Conservation (phyloP, 2,329 filamentous ascomycete species). For the Paecilomyces variotii region DNA sequence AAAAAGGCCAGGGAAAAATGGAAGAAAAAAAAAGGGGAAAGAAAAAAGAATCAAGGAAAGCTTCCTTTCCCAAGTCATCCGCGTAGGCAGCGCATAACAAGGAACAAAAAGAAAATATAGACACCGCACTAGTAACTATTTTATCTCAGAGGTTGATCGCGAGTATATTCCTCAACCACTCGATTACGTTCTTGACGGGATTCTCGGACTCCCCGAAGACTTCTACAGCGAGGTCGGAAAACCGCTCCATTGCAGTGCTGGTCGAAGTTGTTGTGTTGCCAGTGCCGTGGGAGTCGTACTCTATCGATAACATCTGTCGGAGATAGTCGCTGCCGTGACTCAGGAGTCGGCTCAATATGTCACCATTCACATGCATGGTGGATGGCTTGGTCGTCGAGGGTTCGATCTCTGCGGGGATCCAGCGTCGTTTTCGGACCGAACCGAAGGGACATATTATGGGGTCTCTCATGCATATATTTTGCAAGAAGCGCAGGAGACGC, state of each 20-base stretch:
- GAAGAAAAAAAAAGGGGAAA: no score
- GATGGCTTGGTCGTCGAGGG: slow-evolving; percentile 35
- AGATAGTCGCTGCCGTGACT: slow-evolving; percentile 31
- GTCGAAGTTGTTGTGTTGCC: neutral
- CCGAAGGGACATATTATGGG: slow-evolving; percentile 44
- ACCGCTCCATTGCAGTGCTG: slow-evolving; percentile 26
- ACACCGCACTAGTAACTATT: neutral
- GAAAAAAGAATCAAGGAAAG: neutral
- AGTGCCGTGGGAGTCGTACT: slow-evolving; percentile 8
- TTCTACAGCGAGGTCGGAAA: slow-evolving; percentile 43
- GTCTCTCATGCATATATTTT: slow-evolving; percentile 55
- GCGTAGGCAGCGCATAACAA: neutral
- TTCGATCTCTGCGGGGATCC: slow-evolving; percentile 26
- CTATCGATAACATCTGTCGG: slow-evolving; percentile 19
- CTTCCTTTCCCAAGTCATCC: neutral
- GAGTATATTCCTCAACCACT: slow-evolving; percentile 27
- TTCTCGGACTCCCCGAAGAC: slow-evolving; percentile 34
- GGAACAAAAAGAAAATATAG: neutral
- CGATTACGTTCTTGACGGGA: slow-evolving; percentile 20
- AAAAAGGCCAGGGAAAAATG: neutral
- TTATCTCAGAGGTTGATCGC: slow-evolving; percentile 12
- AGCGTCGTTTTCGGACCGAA: slow-evolving; percentile 21
- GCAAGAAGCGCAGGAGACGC: slow-evolving; percentile 63
- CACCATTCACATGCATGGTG: slow-evolving; percentile 60
- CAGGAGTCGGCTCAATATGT: slow-evolving; percentile 52